Evolutionary conservation across 768 basidiomycete species (phyloP).

Genomic region (Tulasnella sp.): DNA sequence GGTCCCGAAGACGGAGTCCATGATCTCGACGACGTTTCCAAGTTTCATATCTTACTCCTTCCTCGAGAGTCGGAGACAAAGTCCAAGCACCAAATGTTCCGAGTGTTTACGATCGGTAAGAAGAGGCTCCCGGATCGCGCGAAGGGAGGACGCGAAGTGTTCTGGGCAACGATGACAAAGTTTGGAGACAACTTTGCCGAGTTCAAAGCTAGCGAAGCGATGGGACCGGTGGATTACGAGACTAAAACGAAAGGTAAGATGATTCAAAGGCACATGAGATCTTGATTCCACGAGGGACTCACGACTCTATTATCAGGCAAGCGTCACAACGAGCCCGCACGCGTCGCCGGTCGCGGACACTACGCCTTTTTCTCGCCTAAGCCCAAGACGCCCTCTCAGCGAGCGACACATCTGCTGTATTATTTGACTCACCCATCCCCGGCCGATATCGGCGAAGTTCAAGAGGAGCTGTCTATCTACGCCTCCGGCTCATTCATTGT

Average conservation of each 20-base stretch:
- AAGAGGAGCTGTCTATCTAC: slow-evolving; percentile 2
- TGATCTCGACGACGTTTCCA: slow-evolving; percentile 6
- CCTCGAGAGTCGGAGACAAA: background rate
- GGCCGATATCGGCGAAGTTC: background rate
- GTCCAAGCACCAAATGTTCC: background rate
- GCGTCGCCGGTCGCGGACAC: slow-evolving; percentile 5
- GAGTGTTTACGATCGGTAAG: slow-evolving; percentile 6
- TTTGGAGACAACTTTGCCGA: background rate
- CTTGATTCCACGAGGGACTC: no score
- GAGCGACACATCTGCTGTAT: slow-evolving; percentile 3
- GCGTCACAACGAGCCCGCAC: slow-evolving; percentile 3
- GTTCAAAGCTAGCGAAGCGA: background rate
- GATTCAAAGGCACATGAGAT: background rate
- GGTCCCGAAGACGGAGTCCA: background rate
- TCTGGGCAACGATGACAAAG: slow-evolving; percentile 1
- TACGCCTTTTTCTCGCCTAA: slow-evolving; percentile 8
- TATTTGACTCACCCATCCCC: background rate
- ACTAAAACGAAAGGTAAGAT: slow-evolving; percentile 1
- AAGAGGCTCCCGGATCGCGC: background rate
- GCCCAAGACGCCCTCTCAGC: slow-evolving; percentile 3
- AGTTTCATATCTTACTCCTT: slow-evolving; percentile 7
- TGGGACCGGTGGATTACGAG: background rate
- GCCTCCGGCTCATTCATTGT: slow-evolving; percentile 5
- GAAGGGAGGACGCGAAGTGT: slow-evolving; percentile 7
- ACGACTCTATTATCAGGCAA: background rate